Evolutionary conservation across 2,329 filamentous ascomycete genomes (phyloP).

Genomic region (Furcasterigmium sp.): DNA sequence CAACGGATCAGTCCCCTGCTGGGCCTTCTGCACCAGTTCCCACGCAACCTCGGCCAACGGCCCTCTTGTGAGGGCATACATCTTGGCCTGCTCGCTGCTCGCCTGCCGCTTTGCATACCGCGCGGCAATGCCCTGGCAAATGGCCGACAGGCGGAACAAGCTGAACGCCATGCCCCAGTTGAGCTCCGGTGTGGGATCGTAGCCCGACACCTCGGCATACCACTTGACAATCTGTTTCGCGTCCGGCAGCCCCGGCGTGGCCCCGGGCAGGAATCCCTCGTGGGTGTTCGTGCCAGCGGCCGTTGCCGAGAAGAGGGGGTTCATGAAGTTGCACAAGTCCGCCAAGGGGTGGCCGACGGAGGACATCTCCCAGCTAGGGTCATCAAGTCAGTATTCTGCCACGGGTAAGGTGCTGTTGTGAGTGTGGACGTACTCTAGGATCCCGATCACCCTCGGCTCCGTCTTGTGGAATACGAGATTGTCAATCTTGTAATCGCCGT

Average conservation of each 20-base stretch:
- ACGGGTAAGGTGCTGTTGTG: neutral
- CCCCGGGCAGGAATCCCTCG: slow-evolving; percentile 54
- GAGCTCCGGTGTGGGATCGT: slow-evolving; percentile 59
- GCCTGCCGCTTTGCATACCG: slow-evolving; percentile 81
- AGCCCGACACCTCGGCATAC: slow-evolving; percentile 53
- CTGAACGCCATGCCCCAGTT: slow-evolving; percentile 58
- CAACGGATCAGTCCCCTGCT: slow-evolving; percentile 26
- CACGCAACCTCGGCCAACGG: slow-evolving; percentile 77
- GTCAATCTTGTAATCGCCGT: slow-evolving; percentile 96
- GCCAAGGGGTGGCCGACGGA: slow-evolving; percentile 94
- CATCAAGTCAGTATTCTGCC: neutral
- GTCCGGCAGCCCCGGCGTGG: slow-evolving; percentile 57
- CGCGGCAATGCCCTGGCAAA: slow-evolving; percentile 87
- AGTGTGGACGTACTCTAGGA: slow-evolving; percentile 63
- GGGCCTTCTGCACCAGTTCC: slow-evolving; percentile 50
- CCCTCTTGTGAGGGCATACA: slow-evolving; percentile 63
- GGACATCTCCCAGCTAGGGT: slow-evolving; percentile 83
- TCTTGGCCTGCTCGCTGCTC: slow-evolving; percentile 74
- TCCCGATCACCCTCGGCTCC: slow-evolving; percentile 81
- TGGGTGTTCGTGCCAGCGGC: slow-evolving; percentile 23
- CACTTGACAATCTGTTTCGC: slow-evolving; percentile 34
- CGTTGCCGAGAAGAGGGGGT: slow-evolving; percentile 31
- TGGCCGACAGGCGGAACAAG: slow-evolving; percentile 55
- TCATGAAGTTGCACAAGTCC: slow-evolving; percentile 74
- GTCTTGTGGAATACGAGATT: slow-evolving; percentile 88